Evolutionary conservation across 176 grass and related monocot genomes (phyloP), one percentile per base, ranked within the genome.

Genomic region (Cenchrus americanus): DNA sequence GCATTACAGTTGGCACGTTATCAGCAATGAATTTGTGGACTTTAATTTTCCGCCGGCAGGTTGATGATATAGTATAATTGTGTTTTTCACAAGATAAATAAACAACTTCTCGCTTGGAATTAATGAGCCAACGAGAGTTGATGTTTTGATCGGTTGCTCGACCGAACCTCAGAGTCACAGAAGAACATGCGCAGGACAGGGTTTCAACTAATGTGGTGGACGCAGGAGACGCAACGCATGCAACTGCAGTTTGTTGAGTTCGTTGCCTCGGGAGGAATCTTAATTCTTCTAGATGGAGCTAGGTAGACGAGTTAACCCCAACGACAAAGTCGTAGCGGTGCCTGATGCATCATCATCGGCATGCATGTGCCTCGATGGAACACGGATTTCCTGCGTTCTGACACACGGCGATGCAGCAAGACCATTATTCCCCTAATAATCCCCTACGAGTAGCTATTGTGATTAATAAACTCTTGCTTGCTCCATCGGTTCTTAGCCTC

Each of bases 131-230:
- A 67, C 2, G 0, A 65, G 32, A 10, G 8, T 22, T n/a, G 62
- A 67, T 18, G 14, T 52, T 52, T 66, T 3, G 21, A 52, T 40
- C 27, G 19, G 49, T 26, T 26, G 13, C 21, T 55, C 30, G 40
- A 54, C 41, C 54, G 18, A 44, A 42, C 30, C 44, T 44, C 50
- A 41, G 8, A 57, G 11, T 5, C 34, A 59, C 11, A 44, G 82
- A 84, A 77, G 82, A 84, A 77, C 73, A 69, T 77, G 83, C 40
- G 43, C 50, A 59, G 40, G 26, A 40, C 51, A 81, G 66, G 79
- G 66, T 21, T 58, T 69, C 51, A 81, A 27, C 58, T 42, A 43
- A 41, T 67, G 34, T 67, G 71, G 32, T 44, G 71, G 49, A 44
- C 43, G 43, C 7, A 44, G 27, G 27, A 30, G 27, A 30, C 27